Base-by-base conservation (phyloP, 768 basidiomycete genomes). In the Candolleomyces aberdarensis region DNA sequence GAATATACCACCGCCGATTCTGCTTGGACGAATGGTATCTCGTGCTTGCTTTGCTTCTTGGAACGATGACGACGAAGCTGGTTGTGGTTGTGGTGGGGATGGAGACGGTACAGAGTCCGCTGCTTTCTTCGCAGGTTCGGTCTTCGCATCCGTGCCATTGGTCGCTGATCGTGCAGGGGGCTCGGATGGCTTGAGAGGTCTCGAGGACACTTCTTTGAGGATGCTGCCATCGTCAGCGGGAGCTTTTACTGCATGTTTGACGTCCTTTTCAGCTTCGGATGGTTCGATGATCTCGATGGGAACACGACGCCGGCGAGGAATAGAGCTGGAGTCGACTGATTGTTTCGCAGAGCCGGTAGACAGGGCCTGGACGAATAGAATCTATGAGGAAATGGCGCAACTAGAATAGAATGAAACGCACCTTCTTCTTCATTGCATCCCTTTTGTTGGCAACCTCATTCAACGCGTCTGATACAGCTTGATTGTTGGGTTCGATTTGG, bases 1-100 rank as follows among this genome's bases (percentile, higher is more conserved):
- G 74, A 93, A 90, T 55, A 93, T 88, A 0, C 90, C 91, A 8
- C 89, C 91, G 0, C 88, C 85, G 3, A 85, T 81, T 44, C 78
- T 78, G 58, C 75, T 77, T 17, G 65, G 73, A 58, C 76, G 80
- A 13, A 72, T 72, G 48, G 57, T 76, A 14, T 85, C 81, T 29
- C 88, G 83, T 0, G 76, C 77, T 57, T 81, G 76, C 66, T 86
- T 88, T 5, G 82, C 86, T 29, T 86, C 83, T 62, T 77, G 72
- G 71, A 89, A 89, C 2, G 83, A 79, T 5, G 61, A 65, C 49
- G 58, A 26, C 26, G 26, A 26, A 3, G 26, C 26, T 26, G 63
- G 51, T 74, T 71, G n/a, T 26, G 70, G 32, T 57, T 58, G 15
- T 32, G 59, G 44, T 26, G 60, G 43, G 39, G 59, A n/a, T 40